phyloP scores from a whole-genome alignment of 2,329 filamentous ascomycete species.

The Cladosporium colombiae region DNA sequence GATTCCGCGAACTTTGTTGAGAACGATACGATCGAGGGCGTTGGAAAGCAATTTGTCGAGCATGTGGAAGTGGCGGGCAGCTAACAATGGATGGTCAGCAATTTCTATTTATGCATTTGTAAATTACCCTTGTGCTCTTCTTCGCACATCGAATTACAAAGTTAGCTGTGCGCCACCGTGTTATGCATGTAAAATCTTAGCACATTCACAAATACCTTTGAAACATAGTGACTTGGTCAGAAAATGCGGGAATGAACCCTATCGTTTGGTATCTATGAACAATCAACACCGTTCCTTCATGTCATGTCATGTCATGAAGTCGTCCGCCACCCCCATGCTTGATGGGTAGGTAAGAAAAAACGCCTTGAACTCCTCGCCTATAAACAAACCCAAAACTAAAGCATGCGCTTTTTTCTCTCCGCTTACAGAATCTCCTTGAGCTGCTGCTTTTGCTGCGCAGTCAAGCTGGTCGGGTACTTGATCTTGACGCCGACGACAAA shows the following conservation, averaged over 20 bases:
- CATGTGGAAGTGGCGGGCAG: slow-evolving; percentile 2
- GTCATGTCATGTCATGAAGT: slow-evolving; percentile 26
- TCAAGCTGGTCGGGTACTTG: slow-evolving; percentile 81
- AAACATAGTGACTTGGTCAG: background rate
- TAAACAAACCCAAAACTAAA: background rate
- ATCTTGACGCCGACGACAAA: slow-evolving; percentile 90
- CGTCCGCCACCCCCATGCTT: slow-evolving; percentile 4
- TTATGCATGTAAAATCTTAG: background rate
- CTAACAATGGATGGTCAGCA: background rate
- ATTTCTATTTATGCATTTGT: background rate
- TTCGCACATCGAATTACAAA: background rate
- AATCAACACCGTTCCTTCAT: slow-evolving; percentile 7
- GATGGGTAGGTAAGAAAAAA: background rate
- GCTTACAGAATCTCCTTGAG: slow-evolving; percentile 72
- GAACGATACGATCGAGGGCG: background rate
- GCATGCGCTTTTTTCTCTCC: background rate
- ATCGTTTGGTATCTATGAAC: slow-evolving; percentile 20
- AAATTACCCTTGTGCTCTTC: background rate
- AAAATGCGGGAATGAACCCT: slow-evolving; percentile 1
- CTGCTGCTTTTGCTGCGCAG: slow-evolving; percentile 73
- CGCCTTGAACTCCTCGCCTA: slow-evolving; percentile 19
- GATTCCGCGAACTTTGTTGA: slow-evolving; percentile 14
- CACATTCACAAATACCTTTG: background rate
- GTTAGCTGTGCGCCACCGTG: too few relatives aligned
- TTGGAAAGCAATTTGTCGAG: slow-evolving; percentile 1